phyloP scores from a whole-genome alignment of 331 rosid species.

The Stylosanthes scabra region DNA sequence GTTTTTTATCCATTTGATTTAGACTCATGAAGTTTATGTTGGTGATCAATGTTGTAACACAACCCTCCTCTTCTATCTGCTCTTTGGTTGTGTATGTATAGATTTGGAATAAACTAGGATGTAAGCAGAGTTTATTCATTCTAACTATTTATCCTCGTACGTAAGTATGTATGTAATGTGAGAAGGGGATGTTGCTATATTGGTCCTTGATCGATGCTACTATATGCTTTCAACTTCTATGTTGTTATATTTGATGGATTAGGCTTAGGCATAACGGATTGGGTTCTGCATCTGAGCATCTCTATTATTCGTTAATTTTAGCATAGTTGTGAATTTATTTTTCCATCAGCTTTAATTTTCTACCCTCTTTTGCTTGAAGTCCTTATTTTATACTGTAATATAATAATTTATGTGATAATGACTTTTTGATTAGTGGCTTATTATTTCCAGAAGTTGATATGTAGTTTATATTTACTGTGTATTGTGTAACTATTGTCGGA shows the following conservation, averaged over 20 bases:
- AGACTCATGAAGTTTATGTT: slow-evolving; percentile 1
- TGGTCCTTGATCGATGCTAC: neutral
- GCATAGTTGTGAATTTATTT: neutral
- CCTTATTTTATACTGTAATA: neutral
- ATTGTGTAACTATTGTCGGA: neutral
- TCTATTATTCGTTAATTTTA: neutral
- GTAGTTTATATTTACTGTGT: neutral
- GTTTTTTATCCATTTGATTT: no score
- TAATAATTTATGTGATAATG: neutral
- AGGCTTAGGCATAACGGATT: slow-evolving; percentile 5
- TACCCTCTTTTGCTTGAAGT: slow-evolving; percentile 19
- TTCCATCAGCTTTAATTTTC: neutral
- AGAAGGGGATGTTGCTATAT: slow-evolving; percentile 8
- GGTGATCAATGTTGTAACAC: neutral
- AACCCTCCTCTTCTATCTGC: no score
- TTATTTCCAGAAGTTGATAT: neutral
- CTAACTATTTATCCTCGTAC: neutral
- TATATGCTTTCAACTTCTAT: neutral
- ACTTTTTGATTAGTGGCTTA: neutral
- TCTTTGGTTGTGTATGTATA: no score
- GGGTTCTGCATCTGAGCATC: neutral
- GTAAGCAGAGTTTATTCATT: no score
- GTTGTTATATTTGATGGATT: neutral
- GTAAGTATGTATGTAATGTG: neutral
- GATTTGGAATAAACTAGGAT: no score